phyloP scores from a whole-genome alignment of 441 rosid species.

The Gossypium trilobum region DNA sequence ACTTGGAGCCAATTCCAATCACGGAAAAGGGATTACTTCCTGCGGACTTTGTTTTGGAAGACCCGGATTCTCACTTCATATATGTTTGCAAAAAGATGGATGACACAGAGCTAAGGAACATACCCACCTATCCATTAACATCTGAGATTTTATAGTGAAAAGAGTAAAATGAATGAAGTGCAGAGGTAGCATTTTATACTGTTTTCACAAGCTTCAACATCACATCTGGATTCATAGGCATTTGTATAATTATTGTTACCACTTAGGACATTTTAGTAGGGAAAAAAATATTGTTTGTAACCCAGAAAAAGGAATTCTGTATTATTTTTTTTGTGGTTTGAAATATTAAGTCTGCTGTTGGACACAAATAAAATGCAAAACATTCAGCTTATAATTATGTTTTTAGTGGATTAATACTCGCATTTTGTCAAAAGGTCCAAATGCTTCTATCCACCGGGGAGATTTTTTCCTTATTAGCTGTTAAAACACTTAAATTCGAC shows the following conservation, averaged over 20 bases:
- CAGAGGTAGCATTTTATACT: neutral
- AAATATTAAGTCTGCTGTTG: neutral
- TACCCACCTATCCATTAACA: slow-evolving; percentile 33
- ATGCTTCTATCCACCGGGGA: too few relatives aligned
- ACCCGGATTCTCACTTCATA: slow-evolving; percentile 83
- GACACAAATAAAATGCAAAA: neutral
- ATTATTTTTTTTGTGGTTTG: neutral
- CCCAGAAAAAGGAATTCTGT: neutral
- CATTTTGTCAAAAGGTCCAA: too few relatives aligned
- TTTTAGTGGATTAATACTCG: neutral
- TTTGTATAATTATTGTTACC: slow-evolving; percentile 11
- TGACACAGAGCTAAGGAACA: slow-evolving; percentile 23
- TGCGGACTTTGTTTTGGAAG: slow-evolving; percentile 58
- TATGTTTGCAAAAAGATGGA: slow-evolving; percentile 59
- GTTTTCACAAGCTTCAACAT: slow-evolving; percentile 7
- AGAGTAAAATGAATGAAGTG: neutral
- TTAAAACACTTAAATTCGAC: too few relatives aligned
- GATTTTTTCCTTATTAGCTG: too few relatives aligned
- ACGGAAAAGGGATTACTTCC: slow-evolving; percentile 58
- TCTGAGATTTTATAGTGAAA: slow-evolving; percentile 29
- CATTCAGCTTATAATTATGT: neutral
- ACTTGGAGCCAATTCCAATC: slow-evolving; percentile 54
- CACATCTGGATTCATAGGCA: neutral
- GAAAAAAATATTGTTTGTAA: slow-evolving; percentile 10
- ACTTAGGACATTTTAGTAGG: slow-evolving; percentile 12